Conservation (phyloP, 768 basidiomycete genomes). For the Leccinum sublutescens region DNA sequence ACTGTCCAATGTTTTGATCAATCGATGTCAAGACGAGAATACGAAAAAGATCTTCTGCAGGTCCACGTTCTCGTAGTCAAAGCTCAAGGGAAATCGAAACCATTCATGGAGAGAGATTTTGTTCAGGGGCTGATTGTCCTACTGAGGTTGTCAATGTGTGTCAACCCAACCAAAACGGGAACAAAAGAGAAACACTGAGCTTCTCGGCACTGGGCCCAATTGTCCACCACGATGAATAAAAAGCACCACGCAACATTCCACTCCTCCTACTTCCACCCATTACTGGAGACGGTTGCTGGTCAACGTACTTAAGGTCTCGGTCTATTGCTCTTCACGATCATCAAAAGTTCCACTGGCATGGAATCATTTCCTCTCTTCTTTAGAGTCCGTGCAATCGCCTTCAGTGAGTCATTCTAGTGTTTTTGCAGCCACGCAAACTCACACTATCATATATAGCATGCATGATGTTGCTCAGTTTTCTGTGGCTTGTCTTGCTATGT, state of each 20-base stretch:
- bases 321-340: background rate
- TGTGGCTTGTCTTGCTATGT: slow-evolving; percentile 49
- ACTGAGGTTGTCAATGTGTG: background rate
- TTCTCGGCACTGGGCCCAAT: slow-evolving; percentile 7
- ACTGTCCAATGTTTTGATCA: background rate
- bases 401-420: slow-evolving; percentile 22
- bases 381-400: slow-evolving; percentile 28
- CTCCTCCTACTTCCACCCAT: background rate
- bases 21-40: background rate
- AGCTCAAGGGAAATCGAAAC: background rate
- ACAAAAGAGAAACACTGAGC: slow-evolving; percentile 17
- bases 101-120: background rate
- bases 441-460: slow-evolving; percentile 33
- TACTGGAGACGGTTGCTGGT: slow-evolving; percentile 24
- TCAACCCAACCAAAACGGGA: slow-evolving; percentile 1
- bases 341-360: slow-evolving; percentile 15
- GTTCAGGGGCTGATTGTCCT: slow-evolving; percentile 10
- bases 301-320: slow-evolving; percentile 16
- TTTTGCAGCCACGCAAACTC: background rate
- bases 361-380: slow-evolving; percentile 33
- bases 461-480: slow-evolving; percentile 43
- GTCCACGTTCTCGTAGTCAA: background rate
- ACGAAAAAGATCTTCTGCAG: too few relatives aligned
- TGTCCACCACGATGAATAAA: slow-evolving; percentile 16
- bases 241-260: slow-evolving; percentile 1